These are phyloP conservation scores for Avena atlantica DNA, from an alignment of 176 grass and related monocot species.

Conservation along the genomic window DNA sequence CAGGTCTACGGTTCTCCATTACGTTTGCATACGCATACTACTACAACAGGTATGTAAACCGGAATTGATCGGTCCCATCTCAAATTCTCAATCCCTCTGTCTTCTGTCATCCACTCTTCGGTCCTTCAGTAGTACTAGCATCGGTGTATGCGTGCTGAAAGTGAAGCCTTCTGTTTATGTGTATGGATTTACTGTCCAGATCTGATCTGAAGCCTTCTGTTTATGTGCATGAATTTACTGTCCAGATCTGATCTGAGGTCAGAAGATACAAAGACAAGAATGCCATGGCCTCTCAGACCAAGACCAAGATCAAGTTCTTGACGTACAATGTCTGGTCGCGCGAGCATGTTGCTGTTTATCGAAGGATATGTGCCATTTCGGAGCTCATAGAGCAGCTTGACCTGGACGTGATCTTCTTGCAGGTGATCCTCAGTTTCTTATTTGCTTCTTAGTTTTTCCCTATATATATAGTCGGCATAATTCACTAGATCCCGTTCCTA, in stretches of 20 bases:
- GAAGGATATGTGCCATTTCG: constrained; percentile 31
- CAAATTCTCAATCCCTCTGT: neutral
- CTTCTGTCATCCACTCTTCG: neutral
- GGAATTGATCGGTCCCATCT: neutral
- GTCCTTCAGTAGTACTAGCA: neutral
- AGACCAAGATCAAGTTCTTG: constrained; percentile 38
- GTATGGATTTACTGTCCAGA: neutral
- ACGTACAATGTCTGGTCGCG: constrained; percentile 39
- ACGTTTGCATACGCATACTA: neutral
- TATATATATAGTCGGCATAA: neutral
- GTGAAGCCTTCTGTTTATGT: neutral
- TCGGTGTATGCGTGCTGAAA: no score
- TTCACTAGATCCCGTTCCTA: no score
- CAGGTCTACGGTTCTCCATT: neutral
- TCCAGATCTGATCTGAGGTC: neutral
- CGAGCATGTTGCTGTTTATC: neutral
- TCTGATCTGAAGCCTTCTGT: neutral
- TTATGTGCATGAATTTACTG: neutral
- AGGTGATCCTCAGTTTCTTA: neutral
- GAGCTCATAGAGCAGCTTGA: neutral
- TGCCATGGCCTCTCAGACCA: neutral
- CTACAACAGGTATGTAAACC: no score
- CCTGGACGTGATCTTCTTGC: constrained; percentile 40
- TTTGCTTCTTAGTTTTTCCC: neutral
- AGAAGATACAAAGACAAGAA: neutral